These are phyloP conservation scores for Microdochium bolleyi DNA, from an alignment of 2,329 filamentous ascomycete species.

Conservation along the genomic window DNA sequence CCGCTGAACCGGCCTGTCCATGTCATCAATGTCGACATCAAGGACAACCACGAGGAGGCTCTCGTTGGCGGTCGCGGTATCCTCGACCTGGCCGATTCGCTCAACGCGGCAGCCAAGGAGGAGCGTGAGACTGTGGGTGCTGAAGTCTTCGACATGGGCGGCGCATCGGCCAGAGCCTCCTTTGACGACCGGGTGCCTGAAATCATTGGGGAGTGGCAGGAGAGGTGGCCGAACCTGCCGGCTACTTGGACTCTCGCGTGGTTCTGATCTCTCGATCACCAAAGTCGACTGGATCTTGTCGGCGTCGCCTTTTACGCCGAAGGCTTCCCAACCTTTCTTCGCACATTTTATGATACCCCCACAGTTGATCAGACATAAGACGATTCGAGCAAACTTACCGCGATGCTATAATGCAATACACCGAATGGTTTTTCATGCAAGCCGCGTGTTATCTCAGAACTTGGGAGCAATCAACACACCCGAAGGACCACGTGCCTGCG, in stretches of 20 bases:
- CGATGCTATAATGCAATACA: too few relatives aligned
- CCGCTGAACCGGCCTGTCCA: slow-evolving; percentile 90
- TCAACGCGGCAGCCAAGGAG: slow-evolving; percentile 73
- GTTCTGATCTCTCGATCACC: too few relatives aligned
- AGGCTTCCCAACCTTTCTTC: too few relatives aligned
- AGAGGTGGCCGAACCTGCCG: slow-evolving; percentile 84
- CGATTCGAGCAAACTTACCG: too few relatives aligned
- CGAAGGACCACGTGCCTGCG: too few relatives aligned
- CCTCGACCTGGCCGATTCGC: slow-evolving; percentile 75
- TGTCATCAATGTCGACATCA: slow-evolving; percentile 97
- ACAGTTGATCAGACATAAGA: too few relatives aligned
- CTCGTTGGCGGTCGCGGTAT: slow-evolving; percentile 86
- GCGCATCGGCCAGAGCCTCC: slow-evolving; percentile 57
- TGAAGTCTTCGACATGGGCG: slow-evolving; percentile 61
- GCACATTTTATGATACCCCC: too few relatives aligned
- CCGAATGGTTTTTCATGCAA: too few relatives aligned
- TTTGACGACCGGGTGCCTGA: slow-evolving; percentile 95
- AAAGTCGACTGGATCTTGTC: too few relatives aligned
- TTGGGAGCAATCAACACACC: too few relatives aligned
- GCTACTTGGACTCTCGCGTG: slow-evolving; percentile 92
- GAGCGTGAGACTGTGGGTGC: slow-evolving; percentile 63
- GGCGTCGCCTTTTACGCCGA: too few relatives aligned
- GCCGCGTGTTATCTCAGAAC: too few relatives aligned
- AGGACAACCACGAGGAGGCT: slow-evolving; percentile 96
- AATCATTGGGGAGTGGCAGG: slow-evolving; percentile 87